Conservation (phyloP, 768 basidiomycete genomes). For the Suillus hirtellus region DNA sequence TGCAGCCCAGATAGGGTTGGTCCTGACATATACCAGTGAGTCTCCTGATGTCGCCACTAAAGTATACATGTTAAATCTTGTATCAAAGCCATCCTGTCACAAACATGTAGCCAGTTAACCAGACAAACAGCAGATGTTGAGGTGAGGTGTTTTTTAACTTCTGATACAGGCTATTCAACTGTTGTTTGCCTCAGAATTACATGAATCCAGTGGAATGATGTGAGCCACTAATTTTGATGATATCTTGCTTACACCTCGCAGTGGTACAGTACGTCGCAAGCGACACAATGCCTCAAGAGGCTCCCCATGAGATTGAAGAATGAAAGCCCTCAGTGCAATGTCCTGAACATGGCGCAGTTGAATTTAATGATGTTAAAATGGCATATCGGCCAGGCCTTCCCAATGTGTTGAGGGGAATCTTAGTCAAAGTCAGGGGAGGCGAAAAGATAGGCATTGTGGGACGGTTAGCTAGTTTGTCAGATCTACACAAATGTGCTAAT, state of each 20-base stretch:
- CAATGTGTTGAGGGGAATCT: slow-evolving; percentile 64
- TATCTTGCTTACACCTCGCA: slow-evolving; percentile 16
- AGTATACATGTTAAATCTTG: slow-evolving; percentile 1
- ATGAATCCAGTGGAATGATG: slow-evolving; percentile 68
- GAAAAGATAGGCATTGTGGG: slow-evolving; percentile 84
- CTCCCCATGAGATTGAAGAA: slow-evolving; percentile 58
- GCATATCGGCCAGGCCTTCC: slow-evolving; percentile 73
- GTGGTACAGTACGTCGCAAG: slow-evolving; percentile 56
- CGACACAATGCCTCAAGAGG: slow-evolving; percentile 58
- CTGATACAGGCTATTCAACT: not conserved
- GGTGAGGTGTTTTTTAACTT: slow-evolving; percentile 32
- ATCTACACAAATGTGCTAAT: not conserved
- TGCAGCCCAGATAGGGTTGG: slow-evolving; percentile 69
- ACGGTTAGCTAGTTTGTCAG: slow-evolving; percentile 27
- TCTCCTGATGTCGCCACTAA: not conserved
- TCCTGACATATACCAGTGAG: slow-evolving; percentile 65
- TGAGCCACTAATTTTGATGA: slow-evolving; percentile 18
- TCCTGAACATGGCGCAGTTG: slow-evolving; percentile 62
- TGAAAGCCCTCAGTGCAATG: slow-evolving; percentile 57
- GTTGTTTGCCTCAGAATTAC: slow-evolving; percentile 44
- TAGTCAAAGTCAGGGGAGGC: slow-evolving; percentile 56
- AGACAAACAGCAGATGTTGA: slow-evolving; percentile 67
- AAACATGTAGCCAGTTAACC: slow-evolving; percentile 53
- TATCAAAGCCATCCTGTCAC: slow-evolving; percentile 47
- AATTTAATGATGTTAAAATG: slow-evolving; percentile 61